Base-by-base conservation (phyloP, 2,329 filamentous ascomycete species). In the Tolypocladium cylindrosporum region DNA sequence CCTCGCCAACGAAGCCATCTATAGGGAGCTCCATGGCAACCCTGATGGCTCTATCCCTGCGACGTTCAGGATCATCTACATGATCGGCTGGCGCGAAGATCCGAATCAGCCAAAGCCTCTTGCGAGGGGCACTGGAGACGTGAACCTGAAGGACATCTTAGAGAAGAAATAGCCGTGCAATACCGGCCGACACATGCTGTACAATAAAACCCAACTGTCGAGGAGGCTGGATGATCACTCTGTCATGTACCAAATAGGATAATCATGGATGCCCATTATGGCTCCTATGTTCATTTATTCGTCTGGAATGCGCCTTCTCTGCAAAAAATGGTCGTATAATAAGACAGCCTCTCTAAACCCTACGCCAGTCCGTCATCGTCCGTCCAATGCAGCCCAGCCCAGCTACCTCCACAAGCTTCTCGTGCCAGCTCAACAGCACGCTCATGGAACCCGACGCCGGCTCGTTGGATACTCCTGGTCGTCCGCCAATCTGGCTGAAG, bases 81-180 rank as follows among this genome's bases (percentile, higher is more conserved):
- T 97, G 92, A 99, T 99, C 73, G 94, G 94, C 0, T 99, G 94
- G 94, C 95, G 93, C 70, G 89, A 92, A 64, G 87, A 89, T 2
- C 81, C 82, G 37, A 83, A 86, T 56, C 92, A 97, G 74, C 79
- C 87, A 2, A 79, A 93, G 73, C 92, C 94, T 6, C 75, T 97
- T 59, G 75, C 87, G 63, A 83, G 94, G 64, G 94, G 94, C 0
- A 96, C 88, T 62, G 94, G 90, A 11, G 80, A 96, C 69, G 76
- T 96, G 48, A 96, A 89, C 72, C 80, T 99, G 61, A 96, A 94
- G 72, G 92, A 97, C 71, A 78, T 96, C 21, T 66, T 85, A 48
- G 78, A 83, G 66, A 72, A 72, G 53, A 78, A 79, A 59, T 77
- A 70, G 48, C 11, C 31, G 19, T 5, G 31, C 48, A 14, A 13